A percentile compares a stretch with the other conserved stretches of the same genome.
Conservation (phyloP, 306 rosid genomes). For the Malus sylvestris region DNA sequence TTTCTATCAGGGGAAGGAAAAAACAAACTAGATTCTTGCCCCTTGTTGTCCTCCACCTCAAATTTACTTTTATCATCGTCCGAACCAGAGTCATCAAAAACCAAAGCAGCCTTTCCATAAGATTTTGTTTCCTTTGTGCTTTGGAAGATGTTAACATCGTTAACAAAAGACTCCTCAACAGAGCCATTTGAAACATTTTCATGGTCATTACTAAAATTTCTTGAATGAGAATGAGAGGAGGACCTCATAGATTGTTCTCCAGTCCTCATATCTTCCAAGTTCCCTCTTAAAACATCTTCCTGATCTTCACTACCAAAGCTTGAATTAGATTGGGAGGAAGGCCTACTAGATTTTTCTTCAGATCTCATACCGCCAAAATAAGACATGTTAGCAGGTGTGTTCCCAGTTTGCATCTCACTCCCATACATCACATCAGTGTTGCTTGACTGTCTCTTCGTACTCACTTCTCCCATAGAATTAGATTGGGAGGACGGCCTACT, state of each 20-base stretch:
- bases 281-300: constrained; percentile 29
- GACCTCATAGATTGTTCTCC: constrained; percentile 27
- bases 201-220: constrained; percentile 25
- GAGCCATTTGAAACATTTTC: constrained; percentile 22
- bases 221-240: constrained; percentile 38
- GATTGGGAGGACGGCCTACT: constrained; percentile 35
- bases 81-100: constrained; percentile 67
- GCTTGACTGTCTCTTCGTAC: constrained; percentile 33
- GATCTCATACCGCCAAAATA: constrained; percentile 35
- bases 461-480: constrained; percentile 25
- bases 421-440: constrained; percentile 25
- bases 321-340: constrained; percentile 41
- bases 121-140: constrained; percentile 29
- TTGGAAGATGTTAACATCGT: constrained; percentile 28
- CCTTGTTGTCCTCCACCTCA: constrained; percentile 30
- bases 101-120: constrained; percentile 33
- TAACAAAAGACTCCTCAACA: constrained; percentile 34
- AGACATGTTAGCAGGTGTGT: constrained; percentile 31
- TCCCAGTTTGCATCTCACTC: constrained; percentile 25
- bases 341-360: constrained; percentile 28
- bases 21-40: constrained; percentile 37
- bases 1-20: constrained; percentile 32
- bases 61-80: constrained; percentile 51
- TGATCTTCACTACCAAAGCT: constrained; percentile 29
- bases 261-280: constrained; percentile 26